phyloP scores from a whole-genome alignment of 441 rosid species.

The Gossypium trilobum region DNA sequence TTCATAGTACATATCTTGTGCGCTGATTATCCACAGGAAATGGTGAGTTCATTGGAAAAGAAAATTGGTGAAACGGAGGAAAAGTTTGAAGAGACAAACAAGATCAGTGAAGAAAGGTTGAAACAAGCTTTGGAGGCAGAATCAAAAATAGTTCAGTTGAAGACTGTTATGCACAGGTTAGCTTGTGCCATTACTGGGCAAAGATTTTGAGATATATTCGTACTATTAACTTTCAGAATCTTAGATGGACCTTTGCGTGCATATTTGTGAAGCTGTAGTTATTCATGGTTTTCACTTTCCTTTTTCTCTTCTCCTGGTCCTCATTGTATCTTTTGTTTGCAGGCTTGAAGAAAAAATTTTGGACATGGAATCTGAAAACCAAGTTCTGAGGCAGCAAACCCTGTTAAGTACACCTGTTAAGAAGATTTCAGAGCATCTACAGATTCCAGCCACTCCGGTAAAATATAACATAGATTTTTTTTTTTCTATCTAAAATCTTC shows the following conservation, averaged over 20 bases:
- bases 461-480: neutral
- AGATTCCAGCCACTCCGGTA: slow-evolving; percentile 43
- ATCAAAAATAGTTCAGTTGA: slow-evolving; percentile 69
- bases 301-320: slow-evolving; percentile 8
- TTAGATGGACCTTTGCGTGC: neutral
- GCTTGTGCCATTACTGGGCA: slow-evolving; percentile 3
- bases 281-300: neutral
- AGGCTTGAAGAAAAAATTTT: slow-evolving; percentile 86
- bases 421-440: slow-evolving; percentile 49
- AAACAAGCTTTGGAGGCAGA: slow-evolving; percentile 90
- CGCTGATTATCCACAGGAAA: slow-evolving; percentile 40
- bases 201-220: neutral
- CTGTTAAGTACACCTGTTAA: slow-evolving; percentile 44
- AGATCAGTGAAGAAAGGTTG: slow-evolving; percentile 76
- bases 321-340: slow-evolving; percentile 24
- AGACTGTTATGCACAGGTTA: slow-evolving; percentile 84
- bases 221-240: neutral
- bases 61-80: slow-evolving; percentile 78
- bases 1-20: neutral
- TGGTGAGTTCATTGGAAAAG: slow-evolving; percentile 68
- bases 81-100: slow-evolving; percentile 74
- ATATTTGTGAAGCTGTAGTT: neutral
- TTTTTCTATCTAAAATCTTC: neutral
- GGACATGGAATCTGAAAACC: slow-evolving; percentile 83
- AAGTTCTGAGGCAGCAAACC: slow-evolving; percentile 63